Base-by-base conservation (phyloP, 345 rosid species). In the Crucihimalaya himalaica region DNA sequence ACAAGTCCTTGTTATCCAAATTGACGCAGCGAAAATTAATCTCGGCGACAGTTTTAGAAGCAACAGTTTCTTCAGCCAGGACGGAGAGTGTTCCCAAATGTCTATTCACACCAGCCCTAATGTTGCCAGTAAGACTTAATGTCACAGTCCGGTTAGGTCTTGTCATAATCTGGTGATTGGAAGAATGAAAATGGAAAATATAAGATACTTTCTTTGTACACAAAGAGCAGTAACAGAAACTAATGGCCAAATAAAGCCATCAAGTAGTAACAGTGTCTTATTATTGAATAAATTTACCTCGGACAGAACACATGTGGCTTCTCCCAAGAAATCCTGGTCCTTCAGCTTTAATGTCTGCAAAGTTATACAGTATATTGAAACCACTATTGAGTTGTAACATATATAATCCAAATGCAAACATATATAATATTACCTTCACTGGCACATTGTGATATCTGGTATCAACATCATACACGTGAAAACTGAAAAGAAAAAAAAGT, bases 281-380 rank as follows among this genome's bases (percentile, higher is more conserved):
- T 5, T 13, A 52, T 9, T 20, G 43, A 51, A 51, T 28, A 27
- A 63, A 71, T 64, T 65, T 54, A 79, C 92, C 85, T 89, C 87
- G 0, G 92, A 89, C 4, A 90, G 81, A 68, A 81, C 83, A 83
- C 96, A 89, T 0, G 65, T 81, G 57, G 91, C 86, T 82, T 92
- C 92, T 81, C 94, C 98, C 73, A 92, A 74, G 76, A 83, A 92
- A n/a, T 92, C 83, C 19, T 89, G 96, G 46, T 86, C 90, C 71
- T 84, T 64, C 50, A 89, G 80, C 81, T 83, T 81, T 52, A 89
- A 68, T 4, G 79, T 68, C 96, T 89, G 82, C 51, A 78, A 53
- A 64, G 74, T 53, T 68, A 69, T 21, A 54, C 19, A 25, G 32
- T 55, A 70, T 35, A 53, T 67, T 20, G 45, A 60, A 65, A 34